These are phyloP conservation scores for Russula griseocarnosa DNA, from an alignment of 768 basidiomycete genomes.

Conservation along the genomic window DNA sequence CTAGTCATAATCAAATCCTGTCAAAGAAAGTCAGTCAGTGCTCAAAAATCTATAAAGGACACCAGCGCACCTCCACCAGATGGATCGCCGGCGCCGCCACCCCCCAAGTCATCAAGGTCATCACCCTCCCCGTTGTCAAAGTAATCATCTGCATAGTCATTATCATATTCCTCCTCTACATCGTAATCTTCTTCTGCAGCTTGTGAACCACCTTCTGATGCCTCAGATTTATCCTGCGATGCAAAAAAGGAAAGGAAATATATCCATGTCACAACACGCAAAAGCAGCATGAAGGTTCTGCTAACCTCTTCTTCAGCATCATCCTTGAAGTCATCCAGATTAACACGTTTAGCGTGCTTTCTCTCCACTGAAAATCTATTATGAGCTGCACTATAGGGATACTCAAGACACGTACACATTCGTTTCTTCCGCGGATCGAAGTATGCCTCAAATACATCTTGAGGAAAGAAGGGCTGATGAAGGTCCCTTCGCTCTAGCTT, in stretches of 20 bases:
- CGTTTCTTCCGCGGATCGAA: slow-evolving; percentile 72
- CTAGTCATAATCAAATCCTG: slow-evolving; percentile 32
- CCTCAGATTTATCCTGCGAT: slow-evolving; percentile 61
- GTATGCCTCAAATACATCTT: slow-evolving; percentile 69
- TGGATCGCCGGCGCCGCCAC: slow-evolving; percentile 54
- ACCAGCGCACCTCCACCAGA: slow-evolving; percentile 50
- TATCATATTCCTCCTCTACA: slow-evolving; percentile 87
- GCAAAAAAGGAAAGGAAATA: not conserved
- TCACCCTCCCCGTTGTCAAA: slow-evolving; percentile 87
- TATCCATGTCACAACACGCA: not conserved
- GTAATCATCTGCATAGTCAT: slow-evolving; percentile 87
- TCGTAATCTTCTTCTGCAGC: slow-evolving; percentile 71
- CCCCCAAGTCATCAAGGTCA: slow-evolving; percentile 73
- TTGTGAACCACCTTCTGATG: slow-evolving; percentile 66
- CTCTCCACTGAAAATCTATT: slow-evolving; percentile 16
- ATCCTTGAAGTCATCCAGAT: slow-evolving; percentile 27
- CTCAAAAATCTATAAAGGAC: not conserved
- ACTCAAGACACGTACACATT: slow-evolving; percentile 39
- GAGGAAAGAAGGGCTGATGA: slow-evolving; percentile 73
- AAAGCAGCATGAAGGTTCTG: not conserved
- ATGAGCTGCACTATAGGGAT: not conserved
- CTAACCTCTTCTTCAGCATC: slow-evolving; percentile 21
- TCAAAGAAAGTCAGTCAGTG: slow-evolving; percentile 1
- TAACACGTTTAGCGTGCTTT: slow-evolving; percentile 18
- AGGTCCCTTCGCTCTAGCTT: slow-evolving; percentile 66